phyloP scores from a whole-genome alignment of 352 stramenopile genomes.

The Phytophthora chlamydospora region DNA sequence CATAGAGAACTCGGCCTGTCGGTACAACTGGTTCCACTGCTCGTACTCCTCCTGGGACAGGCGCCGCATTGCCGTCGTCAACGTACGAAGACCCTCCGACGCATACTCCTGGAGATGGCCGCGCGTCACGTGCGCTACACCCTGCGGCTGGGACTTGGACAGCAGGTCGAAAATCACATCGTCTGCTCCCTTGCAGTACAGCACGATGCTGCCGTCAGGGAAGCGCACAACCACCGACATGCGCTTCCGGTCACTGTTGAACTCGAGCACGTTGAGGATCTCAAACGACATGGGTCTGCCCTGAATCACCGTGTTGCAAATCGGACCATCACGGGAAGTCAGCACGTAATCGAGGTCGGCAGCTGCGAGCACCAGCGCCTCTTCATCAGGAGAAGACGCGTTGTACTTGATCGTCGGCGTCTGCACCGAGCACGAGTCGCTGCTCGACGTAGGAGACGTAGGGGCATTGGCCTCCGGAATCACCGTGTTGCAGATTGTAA shows the following conservation, averaged over 20 bases:
- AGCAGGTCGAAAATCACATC: slow-evolving; percentile 82
- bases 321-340: slow-evolving; percentile 60
- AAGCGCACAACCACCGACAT: slow-evolving; percentile 97
- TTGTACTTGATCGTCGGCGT: slow-evolving; percentile 76
- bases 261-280: slow-evolving; percentile 97
- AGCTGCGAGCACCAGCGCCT: slow-evolving; percentile 78
- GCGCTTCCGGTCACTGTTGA: slow-evolving; percentile 98
- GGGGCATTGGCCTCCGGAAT: slow-evolving; percentile 66
- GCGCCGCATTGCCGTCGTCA: slow-evolving; percentile 75
- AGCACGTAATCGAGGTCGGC: slow-evolving; percentile 81
- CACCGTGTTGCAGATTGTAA: slow-evolving; percentile 90
- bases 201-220: slow-evolving; percentile 64
- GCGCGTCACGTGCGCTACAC: slow-evolving; percentile 78
- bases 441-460: slow-evolving; percentile 33
- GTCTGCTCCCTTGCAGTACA: slow-evolving; percentile 89
- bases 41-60: slow-evolving; percentile 79
- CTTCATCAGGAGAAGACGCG: slow-evolving; percentile 83
- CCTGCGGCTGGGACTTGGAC: slow-evolving; percentile 71
- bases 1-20: slow-evolving; percentile 80
- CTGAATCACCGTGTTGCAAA: slow-evolving; percentile 75
- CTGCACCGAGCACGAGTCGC: slow-evolving; percentile 23
- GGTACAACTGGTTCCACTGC: slow-evolving; percentile 72
- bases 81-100: slow-evolving; percentile 74
- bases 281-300: slow-evolving; percentile 82
- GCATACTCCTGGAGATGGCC: slow-evolving; percentile 87